A percentile compares a stretch with the other conserved stretches of the same genome.
These are phyloP conservation scores for Phaeosphaeriaceae sp. DNA, from an alignment of 2,329 filamentous ascomycete species.

Conservation along the genomic window DNA sequence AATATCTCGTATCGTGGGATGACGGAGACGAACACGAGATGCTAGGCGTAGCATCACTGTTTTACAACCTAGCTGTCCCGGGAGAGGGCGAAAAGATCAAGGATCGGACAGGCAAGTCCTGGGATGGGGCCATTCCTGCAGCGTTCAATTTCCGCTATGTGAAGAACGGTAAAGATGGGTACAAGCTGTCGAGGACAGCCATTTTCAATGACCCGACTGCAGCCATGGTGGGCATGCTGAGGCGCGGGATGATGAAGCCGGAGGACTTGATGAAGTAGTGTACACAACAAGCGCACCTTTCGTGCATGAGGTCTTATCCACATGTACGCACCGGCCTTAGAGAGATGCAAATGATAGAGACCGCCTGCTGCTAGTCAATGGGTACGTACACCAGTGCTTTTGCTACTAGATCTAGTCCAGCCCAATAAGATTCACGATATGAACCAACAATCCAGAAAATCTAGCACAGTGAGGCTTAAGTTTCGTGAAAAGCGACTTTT, in stretches of 20 bases:
- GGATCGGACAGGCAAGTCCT: slow-evolving; percentile 11
- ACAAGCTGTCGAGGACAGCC: slow-evolving; percentile 8
- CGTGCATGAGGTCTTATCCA: not conserved
- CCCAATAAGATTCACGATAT: too few relatives aligned
- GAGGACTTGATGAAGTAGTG: slow-evolving; percentile 20
- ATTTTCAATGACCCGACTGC: slow-evolving; percentile 14
- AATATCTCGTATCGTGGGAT: slow-evolving; percentile 13
- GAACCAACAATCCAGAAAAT: too few relatives aligned
- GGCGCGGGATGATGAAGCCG: slow-evolving; percentile 20
- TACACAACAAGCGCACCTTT: too few relatives aligned
- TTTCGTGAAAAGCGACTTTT: too few relatives aligned
- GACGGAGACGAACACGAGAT: slow-evolving; percentile 16
- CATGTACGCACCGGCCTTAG: not conserved
- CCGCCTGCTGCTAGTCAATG: too few relatives aligned
- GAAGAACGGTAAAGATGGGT: slow-evolving; percentile 5
- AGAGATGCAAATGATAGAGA: too few relatives aligned
- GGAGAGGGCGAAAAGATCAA: slow-evolving; percentile 10
- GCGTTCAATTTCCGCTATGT: slow-evolving; percentile 15
- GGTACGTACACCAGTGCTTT: too few relatives aligned
- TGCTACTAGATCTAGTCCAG: too few relatives aligned
- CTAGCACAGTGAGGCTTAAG: too few relatives aligned
- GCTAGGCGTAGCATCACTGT: slow-evolving; percentile 13
- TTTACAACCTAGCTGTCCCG: slow-evolving; percentile 12
- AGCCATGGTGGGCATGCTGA: slow-evolving; percentile 16
- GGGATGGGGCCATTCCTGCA: slow-evolving; percentile 15